These are phyloP conservation scores for Yamagishiella unicocca DNA, from an alignment of 139 green algal genomes.

Conservation along the genomic window DNA sequence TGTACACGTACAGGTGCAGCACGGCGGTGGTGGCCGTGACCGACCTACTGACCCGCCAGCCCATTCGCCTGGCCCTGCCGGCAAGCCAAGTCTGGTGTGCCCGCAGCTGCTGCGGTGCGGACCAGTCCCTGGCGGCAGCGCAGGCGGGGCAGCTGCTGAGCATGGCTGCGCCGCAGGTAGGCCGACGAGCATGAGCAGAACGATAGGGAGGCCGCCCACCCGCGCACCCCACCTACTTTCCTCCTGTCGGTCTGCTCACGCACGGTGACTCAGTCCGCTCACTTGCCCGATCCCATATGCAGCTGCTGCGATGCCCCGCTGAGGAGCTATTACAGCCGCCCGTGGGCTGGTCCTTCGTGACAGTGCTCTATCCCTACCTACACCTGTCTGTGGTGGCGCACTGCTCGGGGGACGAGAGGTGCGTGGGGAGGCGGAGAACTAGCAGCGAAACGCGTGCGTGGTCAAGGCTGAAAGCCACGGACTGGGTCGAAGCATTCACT, in stretches of 20 bases:
- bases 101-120: background rate
- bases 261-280: background rate
- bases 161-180: constrained; percentile 6
- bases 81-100: constrained; percentile 14
- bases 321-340: constrained; percentile 30
- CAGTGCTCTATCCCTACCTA: constrained; percentile 29
- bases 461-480: too few relatives aligned
- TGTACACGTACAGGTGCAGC: constrained; percentile 17
- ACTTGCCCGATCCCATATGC: background rate
- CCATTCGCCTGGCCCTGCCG: background rate
- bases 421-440: too few relatives aligned
- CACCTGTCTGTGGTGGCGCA: constrained; percentile 26
- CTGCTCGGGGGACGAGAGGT: constrained; percentile 34
- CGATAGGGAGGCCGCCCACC: too few relatives aligned
- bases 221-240: too few relatives aligned
- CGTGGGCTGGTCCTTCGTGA: background rate
- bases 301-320: constrained; percentile 20
- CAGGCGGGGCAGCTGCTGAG: constrained; percentile 15
- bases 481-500: too few relatives aligned
- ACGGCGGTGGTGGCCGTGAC: constrained; percentile 10
- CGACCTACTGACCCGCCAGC: constrained; percentile 33
- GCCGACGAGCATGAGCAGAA: too few relatives aligned
- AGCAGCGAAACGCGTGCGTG: too few relatives aligned
- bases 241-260: too few relatives aligned
- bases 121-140: background rate